These are phyloP conservation scores for Casuarina equisetifolia DNA, from an alignment of 306 rosid genomes.

Conservation along the genomic window DNA sequence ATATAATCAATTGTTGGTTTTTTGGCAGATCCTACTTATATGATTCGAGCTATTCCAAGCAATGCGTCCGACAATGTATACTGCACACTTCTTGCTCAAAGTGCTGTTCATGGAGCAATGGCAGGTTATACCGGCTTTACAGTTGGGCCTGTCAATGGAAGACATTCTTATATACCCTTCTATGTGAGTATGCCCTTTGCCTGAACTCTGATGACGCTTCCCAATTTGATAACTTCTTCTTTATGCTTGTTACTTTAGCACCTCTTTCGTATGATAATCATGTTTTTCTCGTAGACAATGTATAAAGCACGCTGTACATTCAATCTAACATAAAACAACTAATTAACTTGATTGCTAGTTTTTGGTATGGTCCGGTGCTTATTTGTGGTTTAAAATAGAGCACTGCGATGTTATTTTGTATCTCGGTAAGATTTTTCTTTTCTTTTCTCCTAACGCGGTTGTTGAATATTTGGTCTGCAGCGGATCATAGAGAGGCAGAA, in stretches of 20 bases:
- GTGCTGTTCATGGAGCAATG: conserved; percentile 97
- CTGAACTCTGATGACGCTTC: background rate
- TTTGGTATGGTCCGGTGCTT: too few species aligned
- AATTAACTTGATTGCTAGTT: too few species aligned
- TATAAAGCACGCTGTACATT: too few species aligned
- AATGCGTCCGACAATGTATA: conserved; percentile 92
- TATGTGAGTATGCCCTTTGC: conserved; percentile 52
- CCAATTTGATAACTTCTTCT: background rate
- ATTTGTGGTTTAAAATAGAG: background rate
- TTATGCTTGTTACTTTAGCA: background rate
- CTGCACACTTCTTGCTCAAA: conserved; percentile 92
- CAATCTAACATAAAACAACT: too few species aligned
- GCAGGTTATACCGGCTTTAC: conserved; percentile 92
- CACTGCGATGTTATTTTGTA: background rate
- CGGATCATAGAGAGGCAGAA: conserved; percentile 65
- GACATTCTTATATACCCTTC: conserved; percentile 86
- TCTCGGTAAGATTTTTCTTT: background rate
- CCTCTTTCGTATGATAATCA: background rate
- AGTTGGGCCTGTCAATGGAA: conserved; percentile 82
- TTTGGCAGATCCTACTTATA: conserved; percentile 87
- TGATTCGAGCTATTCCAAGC: conserved; percentile 93
- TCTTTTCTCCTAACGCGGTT: background rate
- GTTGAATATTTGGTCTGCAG: conserved; percentile 41
- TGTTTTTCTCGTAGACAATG: too few species aligned
- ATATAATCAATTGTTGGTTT: background rate